Base-by-base conservation (phyloP, 768 basidiomycete genomes). In the Lepiota venenata region DNA sequence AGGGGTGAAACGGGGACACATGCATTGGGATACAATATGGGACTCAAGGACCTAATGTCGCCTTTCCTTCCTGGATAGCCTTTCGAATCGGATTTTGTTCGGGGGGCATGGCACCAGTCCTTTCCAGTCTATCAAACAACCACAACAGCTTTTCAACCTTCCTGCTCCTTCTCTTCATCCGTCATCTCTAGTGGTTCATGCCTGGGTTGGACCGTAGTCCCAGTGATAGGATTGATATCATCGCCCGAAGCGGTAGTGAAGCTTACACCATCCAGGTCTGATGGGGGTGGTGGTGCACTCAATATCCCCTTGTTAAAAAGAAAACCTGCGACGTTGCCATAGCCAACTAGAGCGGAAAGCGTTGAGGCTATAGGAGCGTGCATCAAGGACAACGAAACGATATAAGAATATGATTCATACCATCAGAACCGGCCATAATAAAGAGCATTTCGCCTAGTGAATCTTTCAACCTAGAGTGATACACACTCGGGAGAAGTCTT, bases 281-380 rank as follows among this genome's bases (percentile, higher is more conserved):
- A 44, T 58, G 59, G 14, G 65, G 62, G 16, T 63, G 76, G 75
- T 1, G 85, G 88, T 5, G 83, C 79, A 52, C 69, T 78, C 63
- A 89, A 76, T 61, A 98, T 78, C 14, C 93, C 94, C 64, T 93
- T 95, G 65, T 89, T 85, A 74, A 93, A 95, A 21, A 99, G 77
- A 77, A 93, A 90, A 0, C 97, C 97, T 0, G 94, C 93, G 39
- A 94, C 93, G 65, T 94, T 94, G 39, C 96, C 96, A 62, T 99
- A 99, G 6, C 96, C 96, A 49, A 97, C 80, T 41, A 88, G 81
- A 3, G 83, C 79, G n/a, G 83, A 81, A 14, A 98, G 73, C 0
- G 76, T 80, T 4, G 79, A 74, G n/a, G 89, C 93, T 79, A 37
- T 14, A 57, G 21, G 56, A 5, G 22, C 38, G 39, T 12, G 18